Base-by-base conservation (phyloP, 345 rosid species). In the Corchorus olitorius region DNA sequence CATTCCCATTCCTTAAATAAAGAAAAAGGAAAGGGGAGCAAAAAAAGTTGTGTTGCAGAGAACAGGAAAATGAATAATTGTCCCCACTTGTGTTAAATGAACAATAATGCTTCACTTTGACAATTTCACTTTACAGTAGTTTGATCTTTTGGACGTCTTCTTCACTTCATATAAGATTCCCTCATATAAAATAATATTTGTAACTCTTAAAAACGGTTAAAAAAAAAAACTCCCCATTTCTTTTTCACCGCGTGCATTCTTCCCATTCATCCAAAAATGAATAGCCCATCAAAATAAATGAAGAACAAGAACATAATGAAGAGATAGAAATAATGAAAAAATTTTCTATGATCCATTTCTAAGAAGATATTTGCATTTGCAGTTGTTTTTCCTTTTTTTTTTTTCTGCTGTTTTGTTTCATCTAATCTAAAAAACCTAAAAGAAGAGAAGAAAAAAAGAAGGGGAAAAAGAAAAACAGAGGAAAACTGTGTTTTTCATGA, bases 401-500 rank as follows among this genome's bases (percentile, higher is more conserved):
- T 11, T 14, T 39, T 62, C 3, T 39, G 12, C 13, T 65, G 4
- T 19, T 49, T 33, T 68, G 41, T 63, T 2, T 33, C 61, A 19
- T 27, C 27, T 27, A 27, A 27, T 27, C 43, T 34, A 22, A 17
- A 27, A 15, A 15, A 3, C 13, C 13, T 58, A 50, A 19, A 48
- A 59, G 20, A 76, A n/a, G 7, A 5, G 53, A 33, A 39, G n/a
- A 48, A 46, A 6, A 6, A 67, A 19, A 33, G 64, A 46, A 27
- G 27, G 27, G 27, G 27, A 27, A 27, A 48, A 41, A 80, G 65
- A 65, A n/a, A n/a, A n/a, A 65, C 67, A 27, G 27, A 27, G 27
- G 78, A 39, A 37, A 17, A 5, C 39, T 39, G 43, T 49, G n/a
- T 49, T 7, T 77, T 49, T 72, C 20, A 86, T 4, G 89, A 89